Percentiles rank a stretch among this genome's conserved stretches.
phyloP scores from a whole-genome alignment of 1,139 yeast species.

The Hyphopichia pseudoburtonii region DNA sequence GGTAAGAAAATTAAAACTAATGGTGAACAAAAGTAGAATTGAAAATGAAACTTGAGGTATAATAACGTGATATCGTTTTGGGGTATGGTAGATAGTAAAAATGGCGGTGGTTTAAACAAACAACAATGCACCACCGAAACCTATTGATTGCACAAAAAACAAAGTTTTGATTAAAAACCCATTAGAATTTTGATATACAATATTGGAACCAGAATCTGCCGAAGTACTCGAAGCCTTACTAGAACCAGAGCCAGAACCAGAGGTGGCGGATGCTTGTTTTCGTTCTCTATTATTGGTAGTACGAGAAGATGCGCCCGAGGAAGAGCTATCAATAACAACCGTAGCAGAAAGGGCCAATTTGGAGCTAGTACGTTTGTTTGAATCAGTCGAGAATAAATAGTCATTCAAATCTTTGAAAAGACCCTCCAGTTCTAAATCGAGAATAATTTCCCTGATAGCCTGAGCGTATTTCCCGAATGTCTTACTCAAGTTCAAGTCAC shows the following conservation, averaged over 20 bases:
- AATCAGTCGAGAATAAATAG: slow-evolving; percentile 23
- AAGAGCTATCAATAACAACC: no score
- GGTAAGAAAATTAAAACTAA: no score
- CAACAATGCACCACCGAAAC: slow-evolving; percentile 22
- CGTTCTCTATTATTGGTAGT: slow-evolving; percentile 6
- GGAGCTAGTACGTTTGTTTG: slow-evolving; percentile 2
- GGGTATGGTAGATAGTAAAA: background rate
- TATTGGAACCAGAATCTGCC: slow-evolving; percentile 12
- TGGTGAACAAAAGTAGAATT: background rate
- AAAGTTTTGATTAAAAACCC: slow-evolving; percentile 15
- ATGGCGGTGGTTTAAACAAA: slow-evolving; percentile 7
- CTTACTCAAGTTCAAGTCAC: slow-evolving; percentile 15
- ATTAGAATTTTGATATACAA: slow-evolving; percentile 7
- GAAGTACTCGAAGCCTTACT: slow-evolving; percentile 9
- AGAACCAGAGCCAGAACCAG: background rate
- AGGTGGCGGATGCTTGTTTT: background rate
- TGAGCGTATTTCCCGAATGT: slow-evolving; percentile 29
- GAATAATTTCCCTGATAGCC: slow-evolving; percentile 31
- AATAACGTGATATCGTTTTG: no score
- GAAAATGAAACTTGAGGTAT: background rate
- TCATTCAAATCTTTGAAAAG: slow-evolving; percentile 40
- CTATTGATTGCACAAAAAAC: slow-evolving; percentile 17
- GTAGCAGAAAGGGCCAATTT: slow-evolving; percentile 2
- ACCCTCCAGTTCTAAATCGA: slow-evolving; percentile 39
- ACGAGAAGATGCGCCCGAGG: slow-evolving; percentile 7